Percentiles rank a stretch among this genome's conserved stretches.
Conservation (phyloP, 768 basidiomycete genomes). For the Tylopilus rubrobrunneus region DNA sequence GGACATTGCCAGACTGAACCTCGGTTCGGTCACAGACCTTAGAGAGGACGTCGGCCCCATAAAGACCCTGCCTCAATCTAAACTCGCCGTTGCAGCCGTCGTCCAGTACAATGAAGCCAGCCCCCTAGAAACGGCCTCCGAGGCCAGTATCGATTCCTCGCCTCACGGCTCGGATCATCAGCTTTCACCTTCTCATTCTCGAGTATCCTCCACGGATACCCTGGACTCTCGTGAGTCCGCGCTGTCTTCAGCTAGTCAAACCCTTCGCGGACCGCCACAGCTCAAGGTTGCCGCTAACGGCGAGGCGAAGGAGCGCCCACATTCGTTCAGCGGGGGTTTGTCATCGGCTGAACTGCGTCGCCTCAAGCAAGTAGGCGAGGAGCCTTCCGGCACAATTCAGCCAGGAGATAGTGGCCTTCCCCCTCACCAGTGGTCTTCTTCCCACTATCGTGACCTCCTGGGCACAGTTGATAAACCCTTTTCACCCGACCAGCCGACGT, state of each 20-base stretch:
- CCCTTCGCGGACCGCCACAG: conserved; percentile 50
- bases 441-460: conserved; percentile 44
- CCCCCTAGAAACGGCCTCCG: conserved; percentile 70
- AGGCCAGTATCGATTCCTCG: conserved; percentile 68
- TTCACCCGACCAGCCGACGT: conserved; percentile 42
- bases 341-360: conserved; percentile 72
- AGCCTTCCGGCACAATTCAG: conserved; percentile 29
- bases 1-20: conserved; percentile 69
- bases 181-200: conserved; percentile 67
- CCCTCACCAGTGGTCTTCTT: conserved; percentile 49
- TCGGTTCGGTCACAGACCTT: conserved; percentile 50
- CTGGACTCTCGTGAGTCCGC: conserved; percentile 56
- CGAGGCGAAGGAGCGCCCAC: conserved; percentile 73
- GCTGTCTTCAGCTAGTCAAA: conserved; percentile 51
- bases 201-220: conserved; percentile 80
- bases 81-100: conserved; percentile 47
- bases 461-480: conserved; percentile 35
- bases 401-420: conserved; percentile 36
- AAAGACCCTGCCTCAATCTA: conserved; percentile 66
- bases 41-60: conserved; percentile 51
- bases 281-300: conserved; percentile 48
- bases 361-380: conserved; percentile 64
- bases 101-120: conserved; percentile 62
- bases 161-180: conserved; percentile 66
- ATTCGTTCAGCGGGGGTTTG: conserved; percentile 77